Evolutionary conservation across 352 stramenopile species (phyloP), one percentile per base, ranked within the genome.

Genomic region (Globisporangium lucens): DNA sequence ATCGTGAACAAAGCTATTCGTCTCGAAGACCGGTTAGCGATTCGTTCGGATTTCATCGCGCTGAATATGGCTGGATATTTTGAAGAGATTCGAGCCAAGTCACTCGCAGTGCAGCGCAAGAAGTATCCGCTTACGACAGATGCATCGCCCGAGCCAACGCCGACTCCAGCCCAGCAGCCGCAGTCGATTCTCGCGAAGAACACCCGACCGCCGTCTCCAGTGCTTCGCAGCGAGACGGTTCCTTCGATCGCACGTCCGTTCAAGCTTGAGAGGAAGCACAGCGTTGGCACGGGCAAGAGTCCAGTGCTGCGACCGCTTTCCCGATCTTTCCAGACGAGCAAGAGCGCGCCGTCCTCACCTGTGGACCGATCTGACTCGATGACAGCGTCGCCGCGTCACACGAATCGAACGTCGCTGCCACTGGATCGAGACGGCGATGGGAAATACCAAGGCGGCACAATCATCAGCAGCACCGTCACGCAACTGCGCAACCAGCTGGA

Each of bases 1-100:
- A 93, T 95, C 65, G 87, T 95, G 30, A 95, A 95, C 76, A 95
- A 95, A 73, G 87, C 85, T 3, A 92, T 95, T 33, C 80, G 85
- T 13, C 67, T 95, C 9, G 87, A 95, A 75, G 83, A 92, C 62
- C 87, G 87, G 51, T 63, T 95, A 55, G 87, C 83, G 43, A 95
- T 95, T 61, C 87, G 87, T 15, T 82, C 81, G 35, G 87, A 95
- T 61, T 95, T 95, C 66, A 91, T 95, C 61, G 82, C 85, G 53
- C 77, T 95, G 22, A 89, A 92, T 38, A 95, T 95, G 82, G 82
- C 80, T 10, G 83, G 80, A 20, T 95, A 95, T 69, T 95, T 95
- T 78, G 87, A 95, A 76, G 85, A 95, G 63, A 91, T 95, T 20
- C 83, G 87, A 22, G 82, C 83, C 29, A 95, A 95, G 73, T 91